Evolutionary conservation across 1,284 basidiomycete species (phyloP), one percentile per base, ranked within the genome.

Genomic region (Sanghuangporus baumii): DNA sequence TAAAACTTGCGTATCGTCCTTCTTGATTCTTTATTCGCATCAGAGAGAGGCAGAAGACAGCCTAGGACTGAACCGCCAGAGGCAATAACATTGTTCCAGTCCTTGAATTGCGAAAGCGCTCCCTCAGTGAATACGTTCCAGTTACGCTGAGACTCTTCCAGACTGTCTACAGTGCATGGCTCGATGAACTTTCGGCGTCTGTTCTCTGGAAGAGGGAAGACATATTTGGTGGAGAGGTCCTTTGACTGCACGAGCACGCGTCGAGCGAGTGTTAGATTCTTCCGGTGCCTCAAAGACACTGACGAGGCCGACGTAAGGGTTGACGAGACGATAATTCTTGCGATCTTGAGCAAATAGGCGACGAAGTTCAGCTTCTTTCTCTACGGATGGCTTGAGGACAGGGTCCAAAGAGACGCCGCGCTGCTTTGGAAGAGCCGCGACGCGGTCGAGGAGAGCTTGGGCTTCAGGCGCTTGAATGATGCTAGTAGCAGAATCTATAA

Each of bases 51-150:
- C 9, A 76, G 68, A 56, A 86, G 71, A 62, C 82, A 84, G 1
- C 83, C 84, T 34, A 82, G 76, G 14, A 86, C 81, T 1, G 81
- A 74, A 9, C 84, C 84, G 14, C 85, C 84, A 55, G 83, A 82
- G 26, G 78, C 83, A n/a, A 86, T 73, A 65, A 86, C 80, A 55
- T 68, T 68, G 34, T 56, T 63, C 68, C 68, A 69, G 38, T 60
- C 55, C 11, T 47, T 63, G 12, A 63, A 51, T 46, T 67, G 63
- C 6, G 60, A 58, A 52, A 69, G 59, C n/a, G 66, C 59, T 14
- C 67, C 67, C 59, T 68, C 67, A 20, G 65, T 64, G 52, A 69
- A 69, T 26, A 69, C 61, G 14, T 50, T 23, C 65, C 65, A 69
- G 38, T 64, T 64, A 47, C 38, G 57, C 40, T 61, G 62, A 54